Conservation (phyloP, 2,329 filamentous ascomycete species). For the Lecanicillium sp. region DNA sequence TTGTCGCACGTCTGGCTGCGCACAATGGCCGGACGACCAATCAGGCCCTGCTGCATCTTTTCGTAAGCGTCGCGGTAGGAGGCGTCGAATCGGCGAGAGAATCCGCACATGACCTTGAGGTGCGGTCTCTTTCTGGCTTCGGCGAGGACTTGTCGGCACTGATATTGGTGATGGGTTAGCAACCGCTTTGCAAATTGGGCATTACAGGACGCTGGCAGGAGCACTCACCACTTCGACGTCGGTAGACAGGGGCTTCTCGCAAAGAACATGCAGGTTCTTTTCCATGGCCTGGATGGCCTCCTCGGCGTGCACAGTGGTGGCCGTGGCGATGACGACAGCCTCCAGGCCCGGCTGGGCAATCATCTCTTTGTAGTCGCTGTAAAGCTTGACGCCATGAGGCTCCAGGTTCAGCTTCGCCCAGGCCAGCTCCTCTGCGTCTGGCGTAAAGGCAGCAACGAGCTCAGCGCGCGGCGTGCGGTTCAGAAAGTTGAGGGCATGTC, state of each 20-base stretch:
- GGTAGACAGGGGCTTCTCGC: conserved; percentile 52
- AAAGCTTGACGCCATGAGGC: conserved; percentile 33
- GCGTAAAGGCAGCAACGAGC: conserved; percentile 40
- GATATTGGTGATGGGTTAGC: conserved; percentile 29
- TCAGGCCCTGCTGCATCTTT: conserved; percentile 42
- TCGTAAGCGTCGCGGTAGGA: conserved; percentile 54
- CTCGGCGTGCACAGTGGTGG: conserved; percentile 47
- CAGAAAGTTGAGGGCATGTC: conserved; percentile 40
- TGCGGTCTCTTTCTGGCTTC: conserved; percentile 46
- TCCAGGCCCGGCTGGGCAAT: conserved; percentile 27
- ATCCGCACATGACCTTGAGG: conserved; percentile 51
- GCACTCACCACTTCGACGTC: conserved; percentile 46
- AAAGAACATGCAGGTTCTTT: conserved; percentile 45
- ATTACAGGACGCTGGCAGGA: too few species aligned
- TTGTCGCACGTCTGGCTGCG: conserved; percentile 63
- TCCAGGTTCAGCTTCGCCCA: conserved; percentile 36
- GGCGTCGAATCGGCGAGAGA: conserved; percentile 45
- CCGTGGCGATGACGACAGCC: conserved; percentile 31
- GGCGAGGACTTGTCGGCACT: conserved; percentile 51
- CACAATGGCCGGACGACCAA: conserved; percentile 53
- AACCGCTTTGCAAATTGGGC: too few species aligned
- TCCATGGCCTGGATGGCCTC: conserved; percentile 49
- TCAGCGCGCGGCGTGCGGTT: conserved; percentile 36
- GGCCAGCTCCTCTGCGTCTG: conserved; percentile 31
- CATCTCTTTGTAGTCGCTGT: conserved; percentile 38